phyloP scores from a whole-genome alignment of 306 rosid species.

The Lotus japonicus region DNA sequence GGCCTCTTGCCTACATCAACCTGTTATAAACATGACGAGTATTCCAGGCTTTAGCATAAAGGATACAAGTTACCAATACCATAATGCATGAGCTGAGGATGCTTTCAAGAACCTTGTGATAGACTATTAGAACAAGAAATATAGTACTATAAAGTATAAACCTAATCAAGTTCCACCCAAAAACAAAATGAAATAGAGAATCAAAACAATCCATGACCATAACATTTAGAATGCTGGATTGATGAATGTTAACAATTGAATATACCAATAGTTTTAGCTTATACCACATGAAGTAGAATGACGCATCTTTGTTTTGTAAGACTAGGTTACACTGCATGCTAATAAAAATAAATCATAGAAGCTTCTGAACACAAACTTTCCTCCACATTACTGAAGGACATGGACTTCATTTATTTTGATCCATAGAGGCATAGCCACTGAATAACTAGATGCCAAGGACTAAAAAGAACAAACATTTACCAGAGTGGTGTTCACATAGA shows the following conservation, averaged over 20 bases:
- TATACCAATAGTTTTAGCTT: neutral
- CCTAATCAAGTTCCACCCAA: neutral
- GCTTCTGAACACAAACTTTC: neutral
- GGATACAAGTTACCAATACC: neutral
- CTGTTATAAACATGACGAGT: conserved; percentile 39
- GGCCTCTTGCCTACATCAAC: conserved; percentile 96
- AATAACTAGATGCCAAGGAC: conserved; percentile 3
- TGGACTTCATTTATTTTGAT: neutral
- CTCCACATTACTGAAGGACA: neutral
- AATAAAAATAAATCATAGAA: conserved; percentile 7
- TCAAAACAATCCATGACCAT: neutral
- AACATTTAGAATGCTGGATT: neutral
- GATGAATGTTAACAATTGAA: neutral
- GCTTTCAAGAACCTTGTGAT: neutral
- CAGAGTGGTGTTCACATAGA: conserved; percentile 68
- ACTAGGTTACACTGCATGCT: conserved; percentile 7
- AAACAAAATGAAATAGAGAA: conserved; percentile 11
- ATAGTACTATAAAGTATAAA: neutral
- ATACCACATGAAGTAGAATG: neutral
- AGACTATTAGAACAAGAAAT: neutral
- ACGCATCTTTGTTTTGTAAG: neutral
- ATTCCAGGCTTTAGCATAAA: conserved; percentile 17
- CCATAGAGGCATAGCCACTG: conserved; percentile 7
- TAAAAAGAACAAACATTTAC: conserved; percentile 37
- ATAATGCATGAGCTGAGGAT: neutral